Evolutionary conservation across 2,329 filamentous ascomycete species (phyloP), one percentile per base, ranked within the genome.

Genomic region (Ustilaginoidea virens): DNA sequence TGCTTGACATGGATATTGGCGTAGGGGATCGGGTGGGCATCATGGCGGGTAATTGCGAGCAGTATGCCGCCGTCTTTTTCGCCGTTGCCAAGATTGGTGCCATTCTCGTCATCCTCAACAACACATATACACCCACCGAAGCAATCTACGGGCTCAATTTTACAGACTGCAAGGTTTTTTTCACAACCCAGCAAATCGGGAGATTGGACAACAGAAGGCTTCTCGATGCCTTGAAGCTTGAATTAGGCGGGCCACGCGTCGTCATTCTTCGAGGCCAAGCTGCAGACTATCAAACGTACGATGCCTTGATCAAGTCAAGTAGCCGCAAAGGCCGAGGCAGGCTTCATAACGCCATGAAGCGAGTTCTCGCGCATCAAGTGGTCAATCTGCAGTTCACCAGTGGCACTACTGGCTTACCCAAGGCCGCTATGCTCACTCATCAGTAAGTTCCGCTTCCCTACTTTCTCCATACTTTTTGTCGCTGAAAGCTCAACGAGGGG

Each of bases 1-100:
- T 86, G 34, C 52, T 81, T 24, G 66, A 69, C 14, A 66, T 74
- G 50, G 76, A 76, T 2, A 69, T 83, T 29, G 58, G 66, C 22
- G 66, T 69, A 17, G 77, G 77, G 20, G 79, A 83, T 47, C 63
- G 77, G 10, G 63, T 85, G 17, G 79, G 71, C 17, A 74, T 86
- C 38, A 81, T 83, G 73, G 77, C 78, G 52, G 42, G 85, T 58
- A 55, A 92, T 68, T 58, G 85, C 62, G 56, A 92, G 66, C 63
- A 92, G 69, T 87, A 87, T 72, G 53, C 79, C 17, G 65, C 76
- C 3, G 64, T 82, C 11, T 80, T 82, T 58, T 82, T 83, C 39
- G 77, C 75, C 4, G 74, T 72, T 8, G 71, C 74, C 23, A 63
- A 69, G 26, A 63, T 79, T 12, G 74, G 75, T 7, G 73, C 67